Evolutionary conservation across 2,329 filamentous ascomycete genomes (phyloP).

Genomic region (Ceratocystis colombiana): DNA sequence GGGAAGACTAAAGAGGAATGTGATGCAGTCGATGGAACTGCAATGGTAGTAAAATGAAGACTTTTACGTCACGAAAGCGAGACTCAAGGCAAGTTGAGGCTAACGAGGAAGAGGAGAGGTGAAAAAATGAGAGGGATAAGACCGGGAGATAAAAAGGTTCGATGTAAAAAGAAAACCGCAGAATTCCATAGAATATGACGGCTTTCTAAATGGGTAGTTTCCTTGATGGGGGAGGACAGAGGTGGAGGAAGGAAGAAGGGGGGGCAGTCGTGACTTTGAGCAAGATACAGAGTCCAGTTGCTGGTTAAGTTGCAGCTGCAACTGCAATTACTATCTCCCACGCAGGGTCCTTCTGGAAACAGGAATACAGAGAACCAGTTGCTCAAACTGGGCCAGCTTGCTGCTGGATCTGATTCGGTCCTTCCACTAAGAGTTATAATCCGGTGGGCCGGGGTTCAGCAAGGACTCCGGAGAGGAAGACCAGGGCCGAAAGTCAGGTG

Average conservation of each 20-base stretch:
- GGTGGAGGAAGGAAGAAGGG: neutral
- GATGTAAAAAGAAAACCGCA: neutral
- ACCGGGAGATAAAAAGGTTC: neutral
- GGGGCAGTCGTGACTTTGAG: neutral
- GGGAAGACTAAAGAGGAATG: neutral
- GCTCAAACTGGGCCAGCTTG: neutral
- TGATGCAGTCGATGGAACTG: neutral
- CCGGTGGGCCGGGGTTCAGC: neutral
- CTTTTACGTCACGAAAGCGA: neutral
- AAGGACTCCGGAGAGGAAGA: conserved; percentile 8
- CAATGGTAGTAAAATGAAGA: neutral
- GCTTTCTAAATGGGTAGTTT: neutral
- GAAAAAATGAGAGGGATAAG: neutral
- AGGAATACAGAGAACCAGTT: neutral
- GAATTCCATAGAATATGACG: neutral
- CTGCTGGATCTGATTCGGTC: neutral
- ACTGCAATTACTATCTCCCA: neutral
- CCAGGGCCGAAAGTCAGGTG: neutral
- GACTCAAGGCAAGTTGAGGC: neutral
- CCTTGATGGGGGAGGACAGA: neutral
- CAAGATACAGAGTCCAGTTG: neutral
- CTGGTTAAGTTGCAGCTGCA: neutral
- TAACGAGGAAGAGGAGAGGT: neutral
- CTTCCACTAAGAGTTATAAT: conserved; percentile 3
- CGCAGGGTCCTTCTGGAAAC: neutral